Conservation (phyloP, 805 yeast species). For the Scheffersomyces spartinae region DNA sequence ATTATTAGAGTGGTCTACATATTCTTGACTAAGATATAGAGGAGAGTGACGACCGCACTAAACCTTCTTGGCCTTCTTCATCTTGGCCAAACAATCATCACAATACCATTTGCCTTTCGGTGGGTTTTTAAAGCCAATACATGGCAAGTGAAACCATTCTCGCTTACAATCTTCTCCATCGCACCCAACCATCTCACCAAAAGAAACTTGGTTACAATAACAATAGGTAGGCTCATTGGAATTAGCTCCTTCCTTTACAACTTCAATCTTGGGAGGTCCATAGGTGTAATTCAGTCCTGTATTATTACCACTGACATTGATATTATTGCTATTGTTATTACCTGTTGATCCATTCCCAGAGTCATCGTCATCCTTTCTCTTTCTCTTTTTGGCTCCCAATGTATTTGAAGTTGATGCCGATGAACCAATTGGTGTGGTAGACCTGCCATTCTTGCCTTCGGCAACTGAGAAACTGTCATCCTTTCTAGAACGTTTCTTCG, state of each 20-base stretch:
- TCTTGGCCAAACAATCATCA: constrained; percentile 35
- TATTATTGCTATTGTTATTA: constrained; percentile 1
- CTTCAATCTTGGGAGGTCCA: constrained; percentile 15
- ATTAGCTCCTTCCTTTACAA: constrained; percentile 4
- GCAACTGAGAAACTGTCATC: too few species aligned
- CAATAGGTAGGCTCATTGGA: constrained; percentile 74
- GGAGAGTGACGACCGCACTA: too few species aligned
- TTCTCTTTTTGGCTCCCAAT: constrained; percentile 6
- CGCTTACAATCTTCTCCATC: constrained; percentile 87
- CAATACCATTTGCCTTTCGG: constrained; percentile 56
- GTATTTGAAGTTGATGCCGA: constrained; percentile 5
- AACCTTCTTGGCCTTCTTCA: constrained; percentile 18
- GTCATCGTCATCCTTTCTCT: constrained; percentile 6
- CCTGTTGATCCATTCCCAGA: constrained; percentile 4
- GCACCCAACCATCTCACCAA: constrained; percentile 98
- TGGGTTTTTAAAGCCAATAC: constrained; percentile 75
- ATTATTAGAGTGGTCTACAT: too few species aligned
- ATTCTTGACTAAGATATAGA: too few species aligned
- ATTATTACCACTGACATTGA: constrained; percentile 1
- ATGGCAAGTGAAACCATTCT: constrained; percentile 95
- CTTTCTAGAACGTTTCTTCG: too few species aligned
- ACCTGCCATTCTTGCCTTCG: constrained; percentile 5
- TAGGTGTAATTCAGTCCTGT: constrained; percentile 7
- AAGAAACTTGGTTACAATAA: constrained; percentile 93
- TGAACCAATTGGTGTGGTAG: constrained; percentile 5